These are phyloP conservation scores for Leccinum variicolor DNA, from an alignment of 768 basidiomycete genomes.

Conservation along the genomic window DNA sequence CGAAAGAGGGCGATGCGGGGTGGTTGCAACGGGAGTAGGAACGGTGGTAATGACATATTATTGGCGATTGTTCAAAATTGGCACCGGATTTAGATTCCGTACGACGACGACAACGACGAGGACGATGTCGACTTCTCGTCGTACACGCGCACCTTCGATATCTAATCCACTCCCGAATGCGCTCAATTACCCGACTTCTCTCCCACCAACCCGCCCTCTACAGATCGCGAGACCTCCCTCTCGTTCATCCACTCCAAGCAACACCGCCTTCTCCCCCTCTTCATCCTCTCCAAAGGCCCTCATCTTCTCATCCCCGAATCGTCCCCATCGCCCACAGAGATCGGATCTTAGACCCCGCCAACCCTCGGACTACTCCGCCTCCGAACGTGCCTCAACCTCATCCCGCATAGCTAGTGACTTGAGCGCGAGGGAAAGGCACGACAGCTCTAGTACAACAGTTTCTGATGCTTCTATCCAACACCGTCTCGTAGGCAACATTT, in stretches of 20 bases:
- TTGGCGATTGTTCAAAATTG: background rate
- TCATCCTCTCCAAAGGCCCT: conserved; percentile 39
- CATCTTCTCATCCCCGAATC: conserved; percentile 41
- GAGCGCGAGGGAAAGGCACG: conserved; percentile 36
- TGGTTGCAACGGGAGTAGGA: conserved; percentile 7
- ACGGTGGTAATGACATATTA: conserved; percentile 8
- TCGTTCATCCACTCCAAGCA: conserved; percentile 52
- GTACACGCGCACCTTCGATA: conserved; percentile 43
- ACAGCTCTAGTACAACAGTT: conserved; percentile 48
- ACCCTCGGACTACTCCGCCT: conserved; percentile 49
- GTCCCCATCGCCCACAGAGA: conserved; percentile 62
- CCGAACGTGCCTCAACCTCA: conserved; percentile 47
- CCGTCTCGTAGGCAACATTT: conserved; percentile 28
- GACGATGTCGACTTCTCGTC: conserved; percentile 39
- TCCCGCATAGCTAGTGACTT: conserved; percentile 34
- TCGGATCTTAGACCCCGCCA: conserved; percentile 60
- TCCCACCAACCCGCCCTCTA: conserved; percentile 49
- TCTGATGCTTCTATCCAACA: conserved; percentile 40
- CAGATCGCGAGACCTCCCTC: conserved; percentile 58
- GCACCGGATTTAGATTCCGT: conserved; percentile 2
- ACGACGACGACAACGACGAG: conserved; percentile 8
- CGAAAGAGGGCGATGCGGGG: conserved; percentile 8
- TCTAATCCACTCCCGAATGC: conserved; percentile 34
- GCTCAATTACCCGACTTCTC: conserved; percentile 34
- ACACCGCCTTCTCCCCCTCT: conserved; percentile 32